Percentiles rank a stretch among this genome's conserved stretches.
phyloP scores from a whole-genome alignment of 495 filamentous ascomycete genomes.

The Astrothelium macrocarpum region DNA sequence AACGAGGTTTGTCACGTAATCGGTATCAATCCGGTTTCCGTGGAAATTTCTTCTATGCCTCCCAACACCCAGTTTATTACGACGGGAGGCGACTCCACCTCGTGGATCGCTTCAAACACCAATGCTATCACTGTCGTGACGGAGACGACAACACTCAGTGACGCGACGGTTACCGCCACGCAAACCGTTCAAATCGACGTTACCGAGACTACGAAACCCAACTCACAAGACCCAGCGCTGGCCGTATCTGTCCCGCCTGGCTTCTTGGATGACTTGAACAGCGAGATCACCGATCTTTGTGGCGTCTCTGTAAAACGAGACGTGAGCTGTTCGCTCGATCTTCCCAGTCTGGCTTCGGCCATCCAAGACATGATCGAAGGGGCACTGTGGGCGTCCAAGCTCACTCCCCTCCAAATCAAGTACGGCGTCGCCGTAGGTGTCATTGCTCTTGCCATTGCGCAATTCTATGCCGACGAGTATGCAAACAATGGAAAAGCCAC shows the following conservation, averaged over 20 bases:
- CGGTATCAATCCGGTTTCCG: too few species aligned
- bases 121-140: too few species aligned
- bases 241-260: not conserved
- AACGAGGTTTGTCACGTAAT: too few species aligned
- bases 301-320: not conserved
- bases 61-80: too few species aligned
- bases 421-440: not conserved
- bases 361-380: not conserved
- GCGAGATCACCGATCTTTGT: not conserved
- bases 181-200: not conserved
- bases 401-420: not conserved
- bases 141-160: not conserved
- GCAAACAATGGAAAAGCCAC: not conserved
- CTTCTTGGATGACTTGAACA: not conserved
- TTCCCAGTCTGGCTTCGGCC: not conserved
- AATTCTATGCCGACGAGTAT: not conserved
- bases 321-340: not conserved
- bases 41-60: too few species aligned
- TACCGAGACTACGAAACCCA: not conserved
- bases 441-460: not conserved
- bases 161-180: not conserved
- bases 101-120: too few species aligned
- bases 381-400: not conserved
- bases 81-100: too few species aligned
- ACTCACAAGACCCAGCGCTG: not conserved